Base-by-base conservation (phyloP, 2,329 filamentous ascomycete species). In the Leptographium wingfieldii region DNA sequence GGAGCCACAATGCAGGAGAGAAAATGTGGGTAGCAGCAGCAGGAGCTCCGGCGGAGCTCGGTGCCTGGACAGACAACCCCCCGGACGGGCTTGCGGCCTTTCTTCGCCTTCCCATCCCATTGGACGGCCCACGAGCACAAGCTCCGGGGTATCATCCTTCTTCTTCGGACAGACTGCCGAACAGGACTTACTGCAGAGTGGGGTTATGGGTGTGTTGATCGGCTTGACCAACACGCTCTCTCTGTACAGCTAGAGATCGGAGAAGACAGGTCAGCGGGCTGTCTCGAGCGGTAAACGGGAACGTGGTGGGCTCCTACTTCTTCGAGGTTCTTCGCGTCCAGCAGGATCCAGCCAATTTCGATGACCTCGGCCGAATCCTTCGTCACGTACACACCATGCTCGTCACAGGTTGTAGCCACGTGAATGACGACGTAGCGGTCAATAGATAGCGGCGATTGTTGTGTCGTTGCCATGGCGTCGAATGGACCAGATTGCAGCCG, bases 361-460 rank as follows among this genome's bases (percentile, higher is more conserved):
- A 99, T 99, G 66, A 99, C 94, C 78, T 99, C 94, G 64, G 94
- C 94, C 62, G 94, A 97, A 76, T 99, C 94, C 77, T 97, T 97
- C 62, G 94, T 99, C 62, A 99, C 94, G 74, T 99, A 99, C 66
- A 99, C 94, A 64, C 94, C 94, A 76, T 99, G 94, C 74, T 99
- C 94, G 74, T 99, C 94, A 76, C 94, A 99, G 67, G 94, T 99
- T 43, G 94, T 99, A 65, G 94, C 94, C 70, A 97, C 92, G 75
- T 99, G 94, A 73, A 97, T 96, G 70, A 99, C 90, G 66, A 96
- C 88, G 76, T 96, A 99, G 73, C 92, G 89, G 78, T 99, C 94
- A 75, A 96, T 83, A 76, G 87, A 87, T 67, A 85, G 80, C 57
- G 78, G 79, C 71, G 72, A 70, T 67, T 77, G 76, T 63, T 76